These are phyloP conservation scores for Geotrichum phurueaensis DNA, from an alignment of 1,139 yeast species.

Conservation along the genomic window DNA sequence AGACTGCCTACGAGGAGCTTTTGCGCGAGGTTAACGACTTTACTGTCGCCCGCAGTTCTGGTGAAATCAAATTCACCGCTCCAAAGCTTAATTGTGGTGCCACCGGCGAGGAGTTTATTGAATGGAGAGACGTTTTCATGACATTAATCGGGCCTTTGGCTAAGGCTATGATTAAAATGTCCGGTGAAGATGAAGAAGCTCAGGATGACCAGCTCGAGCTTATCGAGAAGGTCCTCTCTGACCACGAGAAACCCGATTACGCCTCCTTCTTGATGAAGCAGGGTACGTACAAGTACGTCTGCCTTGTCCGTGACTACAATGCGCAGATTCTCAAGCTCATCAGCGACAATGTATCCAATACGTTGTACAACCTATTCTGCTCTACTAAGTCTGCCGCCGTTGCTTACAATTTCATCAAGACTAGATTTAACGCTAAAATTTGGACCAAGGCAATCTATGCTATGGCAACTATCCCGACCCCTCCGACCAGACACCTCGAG, in stretches of 20 bases:
- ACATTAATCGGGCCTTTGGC: slow-evolving; percentile 11
- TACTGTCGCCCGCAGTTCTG: slow-evolving; percentile 2
- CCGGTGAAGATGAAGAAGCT: slow-evolving; percentile 16
- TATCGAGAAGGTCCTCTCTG: slow-evolving; percentile 12
- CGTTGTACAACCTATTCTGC: slow-evolving; percentile 10
- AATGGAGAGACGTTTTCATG: slow-evolving; percentile 8
- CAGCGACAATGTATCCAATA: slow-evolving; percentile 10
- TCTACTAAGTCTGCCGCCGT: slow-evolving; percentile 10
- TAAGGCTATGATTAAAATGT: slow-evolving; percentile 12
- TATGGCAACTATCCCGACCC: slow-evolving; percentile 13
- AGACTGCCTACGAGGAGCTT: slow-evolving; percentile 12
- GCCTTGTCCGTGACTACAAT: slow-evolving; percentile 13
- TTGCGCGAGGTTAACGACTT: slow-evolving; percentile 10
- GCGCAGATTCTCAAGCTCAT: slow-evolving; percentile 10
- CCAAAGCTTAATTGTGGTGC: slow-evolving; percentile 15
- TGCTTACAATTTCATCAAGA: slow-evolving; percentile 13
- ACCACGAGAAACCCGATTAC: slow-evolving; percentile 10
- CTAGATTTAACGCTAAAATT: slow-evolving; percentile 11
- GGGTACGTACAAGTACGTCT: slow-evolving; percentile 13
- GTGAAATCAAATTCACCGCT: slow-evolving; percentile 4
- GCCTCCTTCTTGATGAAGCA: slow-evolving; percentile 9
- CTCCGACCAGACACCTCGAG: slow-evolving; percentile 3
- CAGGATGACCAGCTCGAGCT: slow-evolving; percentile 15
- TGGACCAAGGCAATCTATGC: slow-evolving; percentile 15
- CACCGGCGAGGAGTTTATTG: slow-evolving; percentile 15